A percentile compares a stretch with the other conserved stretches of the same genome.
These are phyloP conservation scores for Ceratocystis smalleyi DNA, from an alignment of 2,329 filamentous ascomycete genomes.

Conservation along the genomic window DNA sequence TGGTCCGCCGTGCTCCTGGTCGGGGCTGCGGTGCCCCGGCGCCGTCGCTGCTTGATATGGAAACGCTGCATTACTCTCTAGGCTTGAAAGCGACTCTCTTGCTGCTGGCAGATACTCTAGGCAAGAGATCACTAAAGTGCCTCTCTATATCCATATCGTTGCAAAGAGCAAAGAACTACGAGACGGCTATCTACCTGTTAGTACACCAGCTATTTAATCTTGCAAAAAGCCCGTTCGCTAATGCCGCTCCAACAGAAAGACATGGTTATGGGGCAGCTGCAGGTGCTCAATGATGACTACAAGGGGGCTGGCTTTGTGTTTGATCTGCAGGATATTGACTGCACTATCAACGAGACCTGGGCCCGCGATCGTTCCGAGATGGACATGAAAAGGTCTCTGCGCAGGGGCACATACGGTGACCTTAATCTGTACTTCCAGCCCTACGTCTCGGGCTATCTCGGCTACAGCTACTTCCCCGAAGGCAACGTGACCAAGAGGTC, in stretches of 20 bases:
- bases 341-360: conserved; percentile 34
- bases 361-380: conserved; percentile 27
- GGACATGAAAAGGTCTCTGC: conserved; percentile 32
- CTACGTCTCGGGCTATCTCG: conserved; percentile 26
- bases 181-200: conserved; percentile 26
- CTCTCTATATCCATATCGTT: conserved; percentile 27
- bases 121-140: conserved; percentile 22
- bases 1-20: conserved; percentile 12
- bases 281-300: conserved; percentile 32
- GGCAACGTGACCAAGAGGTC: conserved; percentile 22
- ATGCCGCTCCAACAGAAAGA: conserved; percentile 21
- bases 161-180: conserved; percentile 21
- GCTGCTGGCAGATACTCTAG: conserved; percentile 17
- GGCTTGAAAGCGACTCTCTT: conserved; percentile 17
- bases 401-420: conserved; percentile 30
- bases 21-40: conserved; percentile 19
- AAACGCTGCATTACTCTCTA: conserved; percentile 18
- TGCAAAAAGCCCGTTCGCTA: neutral
- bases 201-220: conserved; percentile 11
- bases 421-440: conserved; percentile 27
- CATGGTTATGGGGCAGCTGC: conserved; percentile 28
- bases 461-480: conserved; percentile 34
- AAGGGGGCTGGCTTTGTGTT: conserved; percentile 31
- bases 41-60: conserved; percentile 18
- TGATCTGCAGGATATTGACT: conserved; percentile 28